Conservation (phyloP, 805 yeast genomes). For the Saccharomycopsis sp. region DNA sequence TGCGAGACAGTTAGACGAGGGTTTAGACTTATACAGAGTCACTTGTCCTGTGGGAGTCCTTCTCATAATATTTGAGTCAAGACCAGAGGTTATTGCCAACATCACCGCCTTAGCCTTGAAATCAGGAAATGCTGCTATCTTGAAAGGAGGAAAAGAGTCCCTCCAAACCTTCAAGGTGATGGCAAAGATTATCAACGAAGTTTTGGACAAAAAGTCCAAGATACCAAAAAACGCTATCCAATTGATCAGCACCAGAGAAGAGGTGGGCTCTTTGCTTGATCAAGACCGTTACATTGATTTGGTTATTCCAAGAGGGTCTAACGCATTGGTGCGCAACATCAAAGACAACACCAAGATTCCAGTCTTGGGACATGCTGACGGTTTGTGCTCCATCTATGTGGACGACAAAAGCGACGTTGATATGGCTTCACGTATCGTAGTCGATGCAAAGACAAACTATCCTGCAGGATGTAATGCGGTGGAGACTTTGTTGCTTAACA, state of each 20-base stretch:
- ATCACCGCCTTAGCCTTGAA: constrained; percentile 93
- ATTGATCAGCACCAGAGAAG: constrained; percentile 81
- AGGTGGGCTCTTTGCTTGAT: constrained; percentile 72
- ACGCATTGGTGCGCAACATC: constrained; percentile 79
- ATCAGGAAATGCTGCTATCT: constrained; percentile 93
- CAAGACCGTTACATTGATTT: constrained; percentile 90
- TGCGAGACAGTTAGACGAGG: constrained; percentile 82
- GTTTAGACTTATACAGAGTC: constrained; percentile 72
- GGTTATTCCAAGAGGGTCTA: constrained; percentile 98
- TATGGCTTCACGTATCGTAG: constrained; percentile 68
- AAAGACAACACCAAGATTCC: constrained; percentile 90
- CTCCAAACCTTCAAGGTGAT: constrained; percentile 75
- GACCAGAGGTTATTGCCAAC: constrained; percentile 98
- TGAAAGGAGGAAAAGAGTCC: constrained; percentile 97
- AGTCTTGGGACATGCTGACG: constrained; percentile 98
- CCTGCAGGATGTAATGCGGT: constrained; percentile 99
- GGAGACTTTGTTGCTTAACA: constrained; percentile 72
- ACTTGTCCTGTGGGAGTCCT: constrained; percentile 95
- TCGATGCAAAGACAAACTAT: constrained; percentile 90
- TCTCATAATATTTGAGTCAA: constrained; percentile 85
- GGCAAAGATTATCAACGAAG: constrained; percentile 60
- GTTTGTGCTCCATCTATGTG: constrained; percentile 83
- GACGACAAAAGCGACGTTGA: constrained; percentile 70
- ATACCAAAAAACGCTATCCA: constrained; percentile 83
- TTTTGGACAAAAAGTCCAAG: constrained; percentile 49